Evolutionary conservation across 2,329 filamentous ascomycete species (phyloP).

Genomic region (Colletotrichum godetiae): DNA sequence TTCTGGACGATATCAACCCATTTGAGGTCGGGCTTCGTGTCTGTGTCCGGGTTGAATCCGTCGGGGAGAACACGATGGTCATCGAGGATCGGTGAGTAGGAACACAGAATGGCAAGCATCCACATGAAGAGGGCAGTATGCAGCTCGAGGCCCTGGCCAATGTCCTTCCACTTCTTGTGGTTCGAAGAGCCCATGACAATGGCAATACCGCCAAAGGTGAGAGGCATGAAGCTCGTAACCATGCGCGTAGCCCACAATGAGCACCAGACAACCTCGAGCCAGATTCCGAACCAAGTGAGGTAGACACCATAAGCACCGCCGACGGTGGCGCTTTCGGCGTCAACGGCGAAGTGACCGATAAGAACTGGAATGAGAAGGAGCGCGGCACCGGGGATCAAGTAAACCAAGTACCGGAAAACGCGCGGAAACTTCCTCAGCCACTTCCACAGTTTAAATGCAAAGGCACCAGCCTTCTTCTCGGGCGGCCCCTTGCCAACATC

Average conservation of each 20-base stretch:
- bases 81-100: slow-evolving; percentile 85
- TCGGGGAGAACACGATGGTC: slow-evolving; percentile 56
- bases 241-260: slow-evolving; percentile 83
- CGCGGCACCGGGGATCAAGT: slow-evolving; percentile 57
- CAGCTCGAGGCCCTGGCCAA: slow-evolving; percentile 86
- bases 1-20: slow-evolving; percentile 89
- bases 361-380: slow-evolving; percentile 60
- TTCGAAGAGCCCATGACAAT: slow-evolving; percentile 85
- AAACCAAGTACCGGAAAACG: slow-evolving; percentile 60
- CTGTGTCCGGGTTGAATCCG: slow-evolving; percentile 55
- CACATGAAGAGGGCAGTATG: slow-evolving; percentile 90
- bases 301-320: slow-evolving; percentile 78
- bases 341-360: slow-evolving; percentile 53
- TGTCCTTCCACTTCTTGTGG: slow-evolving; percentile 91
- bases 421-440: slow-evolving; percentile 62
- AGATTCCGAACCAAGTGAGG: slow-evolving; percentile 92
- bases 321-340: slow-evolving; percentile 57
- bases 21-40: slow-evolving; percentile 49
- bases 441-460: slow-evolving; percentile 50
- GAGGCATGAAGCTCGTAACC: slow-evolving; percentile 62
- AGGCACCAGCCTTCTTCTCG: slow-evolving; percentile 39
- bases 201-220: slow-evolving; percentile 62
- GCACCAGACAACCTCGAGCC: slow-evolving; percentile 94
- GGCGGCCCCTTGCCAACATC: slow-evolving; percentile 29
- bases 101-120: slow-evolving; percentile 88